Conservation (phyloP, 2,329 filamentous ascomycete genomes). For the Boeremia exigua region DNA sequence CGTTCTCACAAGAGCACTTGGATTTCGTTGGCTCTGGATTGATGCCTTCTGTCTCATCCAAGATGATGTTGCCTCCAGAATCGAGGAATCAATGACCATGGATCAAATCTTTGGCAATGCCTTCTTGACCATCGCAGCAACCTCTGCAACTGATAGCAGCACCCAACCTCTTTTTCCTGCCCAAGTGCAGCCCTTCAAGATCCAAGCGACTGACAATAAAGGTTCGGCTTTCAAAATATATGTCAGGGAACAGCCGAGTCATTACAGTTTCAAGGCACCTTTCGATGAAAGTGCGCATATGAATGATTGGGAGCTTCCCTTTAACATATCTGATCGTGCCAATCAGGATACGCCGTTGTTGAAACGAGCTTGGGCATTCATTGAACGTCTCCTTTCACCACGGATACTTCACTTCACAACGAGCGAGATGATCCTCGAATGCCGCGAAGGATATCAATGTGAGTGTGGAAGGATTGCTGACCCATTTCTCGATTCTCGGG, state of each 20-base stretch:
- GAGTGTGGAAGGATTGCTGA: slow-evolving; percentile 46
- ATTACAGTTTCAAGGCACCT: slow-evolving; percentile 46
- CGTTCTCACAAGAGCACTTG: slow-evolving; percentile 42
- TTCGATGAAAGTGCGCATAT: slow-evolving; percentile 43
- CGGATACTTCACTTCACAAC: slow-evolving; percentile 44
- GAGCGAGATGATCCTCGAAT: slow-evolving; percentile 47
- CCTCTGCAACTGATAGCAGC: slow-evolving; percentile 38
- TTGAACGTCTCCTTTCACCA: slow-evolving; percentile 40
- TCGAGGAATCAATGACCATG: slow-evolving; percentile 36
- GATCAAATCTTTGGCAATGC: slow-evolving; percentile 41
- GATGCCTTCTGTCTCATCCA: slow-evolving; percentile 45
- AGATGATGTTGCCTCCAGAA: slow-evolving; percentile 36
- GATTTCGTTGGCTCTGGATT: slow-evolving; percentile 47
- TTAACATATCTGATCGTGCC: slow-evolving; percentile 39
- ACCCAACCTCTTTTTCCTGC: slow-evolving; percentile 34
- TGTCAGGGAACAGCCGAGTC: slow-evolving; percentile 44
- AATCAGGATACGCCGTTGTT: slow-evolving; percentile 42
- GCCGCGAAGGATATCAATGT: slow-evolving; percentile 44
- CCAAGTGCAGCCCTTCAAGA: slow-evolving; percentile 37
- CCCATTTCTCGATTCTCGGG: slow-evolving; percentile 36
- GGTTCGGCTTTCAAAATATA: slow-evolving; percentile 40
- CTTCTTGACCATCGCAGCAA: slow-evolving; percentile 44
- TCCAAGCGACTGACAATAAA: slow-evolving; percentile 43
- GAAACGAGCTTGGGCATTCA: slow-evolving; percentile 43
- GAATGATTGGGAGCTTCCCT: slow-evolving; percentile 45